Conservation (phyloP, 495 filamentous ascomycete species). For the Polyplosphaeria fusca region DNA sequence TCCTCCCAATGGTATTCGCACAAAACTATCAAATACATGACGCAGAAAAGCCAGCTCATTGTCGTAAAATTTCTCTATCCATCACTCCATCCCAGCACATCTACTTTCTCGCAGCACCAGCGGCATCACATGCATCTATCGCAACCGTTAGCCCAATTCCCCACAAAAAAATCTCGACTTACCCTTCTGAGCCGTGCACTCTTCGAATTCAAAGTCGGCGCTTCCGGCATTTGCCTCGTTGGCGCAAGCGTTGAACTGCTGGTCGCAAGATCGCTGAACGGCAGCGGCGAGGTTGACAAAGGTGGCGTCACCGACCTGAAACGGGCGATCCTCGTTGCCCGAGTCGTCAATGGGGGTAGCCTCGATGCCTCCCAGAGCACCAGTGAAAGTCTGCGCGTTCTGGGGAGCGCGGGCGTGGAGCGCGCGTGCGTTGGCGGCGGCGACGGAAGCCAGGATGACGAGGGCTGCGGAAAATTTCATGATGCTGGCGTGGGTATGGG, state of each 20-base stretch:
- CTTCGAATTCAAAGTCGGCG: conserved; percentile 9
- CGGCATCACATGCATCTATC: background rate
- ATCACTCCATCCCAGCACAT: no score
- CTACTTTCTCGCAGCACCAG: no score
- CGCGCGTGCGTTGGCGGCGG: conserved; percentile 17
- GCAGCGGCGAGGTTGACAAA: conserved; percentile 32
- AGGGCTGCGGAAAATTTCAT: conserved; percentile 17
- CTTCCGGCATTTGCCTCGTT: conserved; percentile 29
- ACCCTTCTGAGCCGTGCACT: conserved; percentile 28
- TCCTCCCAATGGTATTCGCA: no score
- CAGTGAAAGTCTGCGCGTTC: conserved; percentile 26
- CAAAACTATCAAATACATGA: no score
- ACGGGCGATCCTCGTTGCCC: conserved; percentile 19
- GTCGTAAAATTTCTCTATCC: no score
- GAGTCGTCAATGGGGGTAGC: conserved; percentile 25
- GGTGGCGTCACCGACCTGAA: conserved; percentile 27
- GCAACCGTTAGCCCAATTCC: background rate
- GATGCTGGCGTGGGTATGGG: background rate
- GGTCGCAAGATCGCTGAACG: conserved; percentile 29
- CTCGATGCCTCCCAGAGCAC: conserved; percentile 21
- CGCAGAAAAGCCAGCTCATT: no score
- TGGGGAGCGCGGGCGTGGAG: conserved; percentile 19
- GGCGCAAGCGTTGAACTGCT: conserved; percentile 33
- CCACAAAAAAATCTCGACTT: background rate
- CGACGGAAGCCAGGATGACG: conserved; percentile 17